phyloP scores from a whole-genome alignment of 169 alveolate species.

The Besnoitia besnoiti region DNA sequence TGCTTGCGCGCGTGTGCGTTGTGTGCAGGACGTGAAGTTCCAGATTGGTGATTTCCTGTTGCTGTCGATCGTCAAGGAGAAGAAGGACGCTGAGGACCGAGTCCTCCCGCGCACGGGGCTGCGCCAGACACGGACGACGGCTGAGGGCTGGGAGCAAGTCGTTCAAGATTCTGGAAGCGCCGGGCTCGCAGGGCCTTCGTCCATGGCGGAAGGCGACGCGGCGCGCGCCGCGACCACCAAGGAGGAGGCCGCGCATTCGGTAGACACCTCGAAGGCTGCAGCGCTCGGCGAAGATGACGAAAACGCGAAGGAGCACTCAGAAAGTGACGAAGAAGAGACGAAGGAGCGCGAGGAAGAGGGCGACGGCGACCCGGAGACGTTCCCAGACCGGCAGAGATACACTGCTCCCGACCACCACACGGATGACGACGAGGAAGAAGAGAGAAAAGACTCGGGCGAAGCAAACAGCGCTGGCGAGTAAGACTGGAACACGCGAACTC shows the following conservation, averaged over 20 bases:
- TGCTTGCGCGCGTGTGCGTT: no score
- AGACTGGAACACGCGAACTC: neutral
- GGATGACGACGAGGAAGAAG: neutral
- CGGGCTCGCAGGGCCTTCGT: slow-evolving; percentile 14
- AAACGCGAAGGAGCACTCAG: neutral
- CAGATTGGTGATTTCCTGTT: slow-evolving; percentile 63
- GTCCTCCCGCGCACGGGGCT: slow-evolving; percentile 7
- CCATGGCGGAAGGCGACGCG: neutral
- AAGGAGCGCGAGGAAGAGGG: neutral
- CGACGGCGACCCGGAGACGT: neutral
- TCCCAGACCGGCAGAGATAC: neutral
- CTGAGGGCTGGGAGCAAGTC: slow-evolving; percentile 30
- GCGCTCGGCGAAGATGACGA: neutral
- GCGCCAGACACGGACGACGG: neutral
- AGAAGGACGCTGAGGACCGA: neutral
- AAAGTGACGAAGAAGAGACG: neutral
- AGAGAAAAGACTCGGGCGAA: neutral
- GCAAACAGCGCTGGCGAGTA: neutral
- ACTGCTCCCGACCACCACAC: neutral
- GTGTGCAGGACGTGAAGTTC: slow-evolving; percentile 54
- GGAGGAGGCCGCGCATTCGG: neutral
- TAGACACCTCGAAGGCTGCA: neutral
- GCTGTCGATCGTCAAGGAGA: slow-evolving; percentile 53
- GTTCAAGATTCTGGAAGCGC: neutral
- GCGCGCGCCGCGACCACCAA: neutral